phyloP scores from a whole-genome alignment of 2,329 filamentous ascomycete species.

The Stagonosporopsis chrysanthemi region DNA sequence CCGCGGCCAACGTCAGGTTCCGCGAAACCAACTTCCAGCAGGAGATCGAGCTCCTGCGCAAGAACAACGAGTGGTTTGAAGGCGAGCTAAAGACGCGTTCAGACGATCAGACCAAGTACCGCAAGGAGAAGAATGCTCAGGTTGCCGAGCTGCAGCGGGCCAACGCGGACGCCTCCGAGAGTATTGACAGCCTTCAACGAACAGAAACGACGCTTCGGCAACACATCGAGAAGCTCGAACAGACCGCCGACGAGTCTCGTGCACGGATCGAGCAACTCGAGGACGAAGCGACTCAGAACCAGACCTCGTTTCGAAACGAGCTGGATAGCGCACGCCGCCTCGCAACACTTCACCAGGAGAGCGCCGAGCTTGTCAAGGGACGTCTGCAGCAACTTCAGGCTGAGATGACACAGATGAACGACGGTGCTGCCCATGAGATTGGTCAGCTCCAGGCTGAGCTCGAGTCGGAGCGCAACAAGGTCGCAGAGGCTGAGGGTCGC shows the following conservation, averaged over 20 bases:
- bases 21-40: constrained; percentile 89
- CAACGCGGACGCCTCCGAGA: constrained; percentile 83
- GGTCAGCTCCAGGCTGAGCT: constrained; percentile 59
- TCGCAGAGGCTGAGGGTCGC: constrained; percentile 67
- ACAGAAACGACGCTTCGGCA: constrained; percentile 82
- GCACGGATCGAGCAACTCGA: constrained; percentile 84
- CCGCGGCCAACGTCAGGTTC: constrained; percentile 83
- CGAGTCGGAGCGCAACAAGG: constrained; percentile 63
- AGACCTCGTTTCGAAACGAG: constrained; percentile 87
- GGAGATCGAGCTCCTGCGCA: constrained; percentile 85
- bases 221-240: constrained; percentile 81
- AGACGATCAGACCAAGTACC: constrained; percentile 84
- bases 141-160: constrained; percentile 88
- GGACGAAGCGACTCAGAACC: constrained; percentile 79
- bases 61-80: constrained; percentile 93
- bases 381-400: constrained; percentile 74
- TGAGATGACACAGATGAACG: constrained; percentile 68
- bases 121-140: constrained; percentile 92
- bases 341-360: constrained; percentile 81
- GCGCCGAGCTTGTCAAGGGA: constrained; percentile 74
- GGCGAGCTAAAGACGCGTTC: constrained; percentile 89
- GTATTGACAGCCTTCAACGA: constrained; percentile 77
- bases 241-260: constrained; percentile 85
- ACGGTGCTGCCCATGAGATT: constrained; percentile 68
- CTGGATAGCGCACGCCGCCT: constrained; percentile 81